Base-by-base conservation (phyloP, 176 grass and related monocot genomes). In the Hsuehochloa calcarea region DNA sequence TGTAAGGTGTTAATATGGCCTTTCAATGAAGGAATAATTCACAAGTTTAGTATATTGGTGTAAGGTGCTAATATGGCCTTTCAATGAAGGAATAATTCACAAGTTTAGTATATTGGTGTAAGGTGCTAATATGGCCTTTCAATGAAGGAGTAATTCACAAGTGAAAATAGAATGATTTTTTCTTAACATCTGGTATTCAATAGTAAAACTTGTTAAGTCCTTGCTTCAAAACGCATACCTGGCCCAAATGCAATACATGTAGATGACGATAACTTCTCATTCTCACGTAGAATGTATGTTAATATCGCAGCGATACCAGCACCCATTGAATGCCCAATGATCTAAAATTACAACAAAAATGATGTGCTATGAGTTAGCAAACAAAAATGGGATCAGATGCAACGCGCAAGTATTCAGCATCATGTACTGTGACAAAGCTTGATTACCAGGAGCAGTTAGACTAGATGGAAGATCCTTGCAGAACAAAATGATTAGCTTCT, bases 321-420 rank as follows among this genome's bases (percentile, higher is more conserved):
- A 74, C 93, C 97, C 92, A 99, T 96, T 56, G 93, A 99, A 79
- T 99, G 97, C 31, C 97, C 97, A 85, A 94, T 87, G 61, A 96
- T 96, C 97, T 99, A 82, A 66, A 68, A 87, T 80, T 58, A 68
- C 55, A 89, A 81, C 38, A 72, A 83, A 58, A 83, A 41, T 54
- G 49, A 4, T 65, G 29, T 65, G 59, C 52, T 62, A 66, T 69
- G 58, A 93, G 46, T 84, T 40, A 88, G 52, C 43, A 82, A 85
- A 79, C 80, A 5, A 34, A 29, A 38, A 54, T 72, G 65, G 25
- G 44, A 54, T 74, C 25, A 41, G 15, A 76, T 80, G 65, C 35
- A 81, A 54, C 17, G 54, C 11, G 46, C 65, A 72, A 83, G 26
- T 31, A 75, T 20, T 78, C 29, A 55, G 35, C 45, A 77, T 65